Base-by-base conservation (phyloP, 768 basidiomycete species). In the Glaciozyma antarctica region DNA sequence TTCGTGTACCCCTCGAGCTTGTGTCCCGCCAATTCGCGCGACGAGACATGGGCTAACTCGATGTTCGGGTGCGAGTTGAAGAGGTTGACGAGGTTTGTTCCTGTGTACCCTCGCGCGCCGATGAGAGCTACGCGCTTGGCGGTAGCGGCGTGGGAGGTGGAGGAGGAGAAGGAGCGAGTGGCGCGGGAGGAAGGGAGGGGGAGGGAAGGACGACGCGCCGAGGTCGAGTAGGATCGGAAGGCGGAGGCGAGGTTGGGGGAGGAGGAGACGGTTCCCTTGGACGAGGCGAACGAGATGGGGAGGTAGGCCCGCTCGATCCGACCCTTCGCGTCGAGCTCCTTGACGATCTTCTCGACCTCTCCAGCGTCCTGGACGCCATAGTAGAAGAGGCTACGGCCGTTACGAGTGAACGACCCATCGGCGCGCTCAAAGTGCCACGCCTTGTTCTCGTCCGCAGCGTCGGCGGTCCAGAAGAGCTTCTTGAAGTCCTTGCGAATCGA, bases 341-440 rank as follows among this genome's bases (percentile, higher is more conserved):
- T 84, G 72, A 99, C 86, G 65, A 86, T 82, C 72, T 78, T 81
- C 82, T 99, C 92, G 34, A 99, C 90, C 77, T 98, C 93, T 61
- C 83, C 83, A 32, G 94, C 85, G 73, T 93, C 89, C 68, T 87
- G 86, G 32, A 98, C 81, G 52, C 95, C 95, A 75, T 94, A 98
- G 94, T 95, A 99, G 83, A 95, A 98, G 74, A 99, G 78, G 74
- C 86, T 92, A 78, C 85, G 85, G 24, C 94, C 93, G 22, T 89
- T 89, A 47, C 95, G 82, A 22, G 92, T 94, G 80, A 99, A 99
- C 77, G 88, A 90, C 1, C 95, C 95, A 71, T 98, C 93, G 0
- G 95, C 91, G 62, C 92, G 85, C 80, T 99, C 94, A 73, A 97
- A 99, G 79, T 99, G 94, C 95, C 95, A 99, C 5, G 87, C 83